Evolutionary conservation across 768 basidiomycete genomes (phyloP).

Genomic region (Russula sp.): DNA sequence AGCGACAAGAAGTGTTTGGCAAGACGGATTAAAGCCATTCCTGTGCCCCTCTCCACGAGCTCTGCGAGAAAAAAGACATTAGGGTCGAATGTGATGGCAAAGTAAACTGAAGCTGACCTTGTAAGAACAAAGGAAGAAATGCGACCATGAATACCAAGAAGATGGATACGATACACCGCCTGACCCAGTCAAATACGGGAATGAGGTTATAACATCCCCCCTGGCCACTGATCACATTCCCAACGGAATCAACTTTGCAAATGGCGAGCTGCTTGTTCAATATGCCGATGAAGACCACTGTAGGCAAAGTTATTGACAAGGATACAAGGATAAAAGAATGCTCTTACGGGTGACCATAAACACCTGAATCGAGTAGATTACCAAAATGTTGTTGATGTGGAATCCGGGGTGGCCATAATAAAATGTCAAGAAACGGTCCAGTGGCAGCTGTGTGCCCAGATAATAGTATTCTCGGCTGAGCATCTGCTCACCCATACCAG

Average conservation of each 20-base stretch:
- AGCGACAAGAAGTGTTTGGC: slow-evolving; percentile 96
- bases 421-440: slow-evolving; percentile 98
- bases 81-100: slow-evolving; percentile 10
- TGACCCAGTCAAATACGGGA: slow-evolving; percentile 98
- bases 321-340: slow-evolving; percentile 10
- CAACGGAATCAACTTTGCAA: slow-evolving; percentile 78
- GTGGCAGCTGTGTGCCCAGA: slow-evolving; percentile 93
- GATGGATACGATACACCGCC: slow-evolving; percentile 93
- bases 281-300: slow-evolving; percentile 92
- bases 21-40: slow-evolving; percentile 89
- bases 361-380: slow-evolving; percentile 95
- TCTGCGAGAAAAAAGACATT: slow-evolving; percentile 46
- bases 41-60: slow-evolving; percentile 93
- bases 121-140: slow-evolving; percentile 92
- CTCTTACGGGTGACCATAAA: slow-evolving; percentile 92
- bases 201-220: slow-evolving; percentile 94
- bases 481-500: slow-evolving; percentile 99
- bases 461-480: slow-evolving; percentile 99
- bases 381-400: slow-evolving; percentile 99
- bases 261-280: slow-evolving; percentile 91
- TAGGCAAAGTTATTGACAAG: neutral
- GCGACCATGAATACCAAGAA: slow-evolving; percentile 99
- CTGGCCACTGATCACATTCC: slow-evolving; percentile 79
- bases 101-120: slow-evolving; percentile 55
- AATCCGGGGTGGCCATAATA: slow-evolving; percentile 99